These are phyloP conservation scores for Coniochaeta sp. DNA, from an alignment of 2,329 filamentous ascomycete species.

Conservation along the genomic window DNA sequence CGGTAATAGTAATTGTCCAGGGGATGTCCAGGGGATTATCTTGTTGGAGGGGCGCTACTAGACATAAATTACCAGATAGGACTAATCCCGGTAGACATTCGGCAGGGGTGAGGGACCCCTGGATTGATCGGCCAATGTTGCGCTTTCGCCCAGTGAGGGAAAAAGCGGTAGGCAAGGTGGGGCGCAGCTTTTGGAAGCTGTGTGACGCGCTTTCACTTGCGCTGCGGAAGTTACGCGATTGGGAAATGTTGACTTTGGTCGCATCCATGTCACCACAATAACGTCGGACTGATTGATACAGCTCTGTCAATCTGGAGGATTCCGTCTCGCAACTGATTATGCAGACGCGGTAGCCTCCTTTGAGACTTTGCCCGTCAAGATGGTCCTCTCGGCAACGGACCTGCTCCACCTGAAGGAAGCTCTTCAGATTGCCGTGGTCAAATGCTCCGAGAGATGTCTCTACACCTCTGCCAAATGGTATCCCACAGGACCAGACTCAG, in stretches of 20 bases:
- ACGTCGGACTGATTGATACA: no score
- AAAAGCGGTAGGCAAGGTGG: background rate
- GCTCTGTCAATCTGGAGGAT: background rate
- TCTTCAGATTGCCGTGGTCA: constrained; percentile 78
- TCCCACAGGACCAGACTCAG: constrained; percentile 4
- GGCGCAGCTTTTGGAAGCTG: background rate
- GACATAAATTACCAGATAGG: no score
- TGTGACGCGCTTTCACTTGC: background rate
- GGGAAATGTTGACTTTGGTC: no score
- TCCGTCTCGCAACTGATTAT: background rate
- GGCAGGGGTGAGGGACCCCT: background rate
- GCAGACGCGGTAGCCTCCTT: background rate
- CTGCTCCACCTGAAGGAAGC: constrained; percentile 61
- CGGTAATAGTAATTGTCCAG: background rate
- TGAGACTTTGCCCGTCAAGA: constrained; percentile 19
- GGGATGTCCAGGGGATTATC: background rate
- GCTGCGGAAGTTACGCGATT: background rate
- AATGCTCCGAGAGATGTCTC: constrained; percentile 89
- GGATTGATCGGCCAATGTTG: background rate
- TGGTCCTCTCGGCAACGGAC: constrained; percentile 50
- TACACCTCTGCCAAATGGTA: constrained; percentile 98
- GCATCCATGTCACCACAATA: no score
- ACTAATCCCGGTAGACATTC: background rate
- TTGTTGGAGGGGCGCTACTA: background rate
- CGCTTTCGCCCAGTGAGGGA: no score